phyloP scores from a whole-genome alignment of 495 filamentous ascomycete genomes.

The Talaromyces trachyspermus region DNA sequence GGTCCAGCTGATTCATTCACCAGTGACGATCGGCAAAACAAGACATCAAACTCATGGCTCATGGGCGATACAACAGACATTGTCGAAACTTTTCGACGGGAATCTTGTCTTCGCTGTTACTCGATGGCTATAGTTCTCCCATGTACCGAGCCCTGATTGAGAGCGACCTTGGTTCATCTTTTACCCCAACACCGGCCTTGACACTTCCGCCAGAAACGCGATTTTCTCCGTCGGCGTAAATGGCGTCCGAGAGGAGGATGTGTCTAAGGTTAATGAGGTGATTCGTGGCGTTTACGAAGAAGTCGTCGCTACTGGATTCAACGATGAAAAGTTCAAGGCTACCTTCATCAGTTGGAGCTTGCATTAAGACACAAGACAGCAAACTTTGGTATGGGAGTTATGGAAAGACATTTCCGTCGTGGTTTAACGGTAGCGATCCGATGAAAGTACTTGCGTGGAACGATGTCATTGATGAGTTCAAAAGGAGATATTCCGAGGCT shows the following conservation, averaged over 20 bases:
- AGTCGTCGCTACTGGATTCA: conserved; percentile 67
- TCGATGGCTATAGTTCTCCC: conserved; percentile 93
- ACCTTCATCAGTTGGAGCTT: conserved; percentile 88
- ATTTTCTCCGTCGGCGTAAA: conserved; percentile 88
- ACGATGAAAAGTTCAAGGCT: conserved; percentile 83
- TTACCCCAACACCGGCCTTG: conserved; percentile 91
- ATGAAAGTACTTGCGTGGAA: conserved; percentile 88
- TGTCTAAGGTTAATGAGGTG: conserved; percentile 65
- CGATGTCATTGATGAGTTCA: conserved; percentile 73
- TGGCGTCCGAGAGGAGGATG: conserved; percentile 72
- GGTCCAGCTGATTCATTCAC: conserved; percentile 88
- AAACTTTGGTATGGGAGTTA: conserved; percentile 83
- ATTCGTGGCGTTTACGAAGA: conserved; percentile 62
- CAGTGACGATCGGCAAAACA: conserved; percentile 77
- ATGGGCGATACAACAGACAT: conserved; percentile 75
- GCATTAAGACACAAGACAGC: conserved; percentile 89
- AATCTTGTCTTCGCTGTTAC: conserved; percentile 70
- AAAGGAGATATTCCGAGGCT: conserved; percentile 58
- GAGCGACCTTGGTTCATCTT: conserved; percentile 82
- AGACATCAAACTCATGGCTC: conserved; percentile 89
- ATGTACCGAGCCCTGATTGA: conserved; percentile 89
- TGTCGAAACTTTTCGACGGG: conserved; percentile 74
- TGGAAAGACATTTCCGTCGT: conserved; percentile 80
- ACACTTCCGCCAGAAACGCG: conserved; percentile 63
- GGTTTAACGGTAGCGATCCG: conserved; percentile 93